These are phyloP conservation scores for Albizia julibrissin DNA, from an alignment of 306 rosid species.

Conservation along the genomic window DNA sequence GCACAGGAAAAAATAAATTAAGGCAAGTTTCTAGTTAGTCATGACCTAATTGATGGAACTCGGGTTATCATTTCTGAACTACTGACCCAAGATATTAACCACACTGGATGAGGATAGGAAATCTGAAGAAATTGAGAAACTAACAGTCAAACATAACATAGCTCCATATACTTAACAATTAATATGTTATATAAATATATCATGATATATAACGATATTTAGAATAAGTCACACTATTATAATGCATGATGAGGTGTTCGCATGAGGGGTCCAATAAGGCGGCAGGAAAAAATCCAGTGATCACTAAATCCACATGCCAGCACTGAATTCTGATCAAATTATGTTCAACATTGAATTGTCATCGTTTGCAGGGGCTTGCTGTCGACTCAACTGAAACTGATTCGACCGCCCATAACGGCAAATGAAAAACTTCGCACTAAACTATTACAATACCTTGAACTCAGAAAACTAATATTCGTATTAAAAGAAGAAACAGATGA, in stretches of 20 bases:
- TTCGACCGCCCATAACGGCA: slow-evolving; percentile 6
- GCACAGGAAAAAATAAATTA: neutral
- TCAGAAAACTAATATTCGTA: slow-evolving; percentile 6
- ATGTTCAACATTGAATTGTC: slow-evolving; percentile 30
- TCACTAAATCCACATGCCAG: slow-evolving; percentile 22
- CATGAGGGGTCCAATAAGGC: slow-evolving; percentile 13
- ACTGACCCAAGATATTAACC: slow-evolving; percentile 6
- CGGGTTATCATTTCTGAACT: slow-evolving; percentile 24
- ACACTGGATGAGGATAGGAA: slow-evolving; percentile 22
- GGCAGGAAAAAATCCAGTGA: neutral
- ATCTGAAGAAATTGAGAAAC: slow-evolving; percentile 13
- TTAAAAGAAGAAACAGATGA: neutral
- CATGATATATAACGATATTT: neutral
- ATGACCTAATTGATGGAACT: slow-evolving; percentile 14
- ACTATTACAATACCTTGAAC: slow-evolving; percentile 13
- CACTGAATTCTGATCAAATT: slow-evolving; percentile 20
- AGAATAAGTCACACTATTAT: neutral
- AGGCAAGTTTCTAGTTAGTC: neutral
- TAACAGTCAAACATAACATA: slow-evolving; percentile 6
- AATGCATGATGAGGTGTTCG: slow-evolving; percentile 17
- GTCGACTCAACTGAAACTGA: slow-evolving; percentile 31
- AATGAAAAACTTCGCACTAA: slow-evolving; percentile 17
- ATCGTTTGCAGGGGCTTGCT: neutral
- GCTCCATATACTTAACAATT: slow-evolving; percentile 4
- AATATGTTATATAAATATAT: neutral